phyloP scores from a whole-genome alignment of 2,329 filamentous ascomycete species.

The Colletotrichum agaves region DNA sequence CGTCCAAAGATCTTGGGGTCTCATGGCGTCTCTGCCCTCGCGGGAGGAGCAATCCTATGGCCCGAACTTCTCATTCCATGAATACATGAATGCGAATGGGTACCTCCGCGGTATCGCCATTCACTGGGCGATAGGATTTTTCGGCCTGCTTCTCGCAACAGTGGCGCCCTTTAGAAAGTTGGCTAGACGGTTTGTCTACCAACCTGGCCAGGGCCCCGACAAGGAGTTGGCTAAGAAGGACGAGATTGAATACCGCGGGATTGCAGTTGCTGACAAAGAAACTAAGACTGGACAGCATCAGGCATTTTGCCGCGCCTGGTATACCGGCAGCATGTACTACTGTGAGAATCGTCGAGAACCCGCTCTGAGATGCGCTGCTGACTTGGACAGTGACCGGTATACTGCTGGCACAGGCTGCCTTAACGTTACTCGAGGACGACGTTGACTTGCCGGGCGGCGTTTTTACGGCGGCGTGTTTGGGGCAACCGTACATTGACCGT shows the following conservation, averaged over 20 bases:
- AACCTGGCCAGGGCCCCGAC: slow-evolving; percentile 66
- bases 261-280: slow-evolving; percentile 70
- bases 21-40: slow-evolving; percentile 57
- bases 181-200: slow-evolving; percentile 55
- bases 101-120: slow-evolving; percentile 60
- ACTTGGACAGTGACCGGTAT: slow-evolving; percentile 68
- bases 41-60: slow-evolving; percentile 65
- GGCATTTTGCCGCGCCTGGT: slow-evolving; percentile 66
- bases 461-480: slow-evolving; percentile 78
- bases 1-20: slow-evolving; percentile 72
- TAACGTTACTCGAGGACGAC: slow-evolving; percentile 72
- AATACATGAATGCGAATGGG: slow-evolving; percentile 63
- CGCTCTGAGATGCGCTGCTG: background rate
- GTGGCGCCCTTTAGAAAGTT: slow-evolving; percentile 58
- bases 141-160: slow-evolving; percentile 56
- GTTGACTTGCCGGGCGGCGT: slow-evolving; percentile 72
- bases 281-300: slow-evolving; percentile 52
- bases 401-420: slow-evolving; percentile 71
- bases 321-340: slow-evolving; percentile 72
- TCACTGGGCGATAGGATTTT: slow-evolving; percentile 60
- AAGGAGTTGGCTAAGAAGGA: slow-evolving; percentile 67
- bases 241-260: slow-evolving; percentile 70
- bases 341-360: slow-evolving; percentile 56
- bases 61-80: slow-evolving; percentile 67
- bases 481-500: slow-evolving; percentile 73